Conservation (phyloP, 768 basidiomycete genomes). For the Neoboletus brunneissimus region DNA sequence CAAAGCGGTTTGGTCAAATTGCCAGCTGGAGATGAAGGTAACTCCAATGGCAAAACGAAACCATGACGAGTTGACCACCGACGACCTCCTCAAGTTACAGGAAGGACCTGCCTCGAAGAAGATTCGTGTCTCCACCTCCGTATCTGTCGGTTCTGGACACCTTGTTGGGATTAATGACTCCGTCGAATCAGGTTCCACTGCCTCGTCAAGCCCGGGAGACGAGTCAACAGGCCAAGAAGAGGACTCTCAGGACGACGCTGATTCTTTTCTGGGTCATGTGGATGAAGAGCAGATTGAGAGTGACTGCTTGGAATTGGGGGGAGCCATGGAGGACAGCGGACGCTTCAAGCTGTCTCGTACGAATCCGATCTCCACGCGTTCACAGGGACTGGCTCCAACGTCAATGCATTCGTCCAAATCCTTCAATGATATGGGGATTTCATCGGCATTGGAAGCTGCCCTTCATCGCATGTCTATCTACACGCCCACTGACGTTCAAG, state of each 20-base stretch:
- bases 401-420: conserved; percentile 25
- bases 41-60: conserved; percentile 17
- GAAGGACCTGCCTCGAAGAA: conserved; percentile 44
- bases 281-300: neutral
- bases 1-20: neutral
- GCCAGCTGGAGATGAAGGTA: neutral
- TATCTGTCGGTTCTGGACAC: conserved; percentile 1
- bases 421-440: conserved; percentile 61
- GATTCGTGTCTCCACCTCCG: conserved; percentile 10
- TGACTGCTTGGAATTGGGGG: neutral
- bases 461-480: conserved; percentile 82
- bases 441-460: conserved; percentile 55
- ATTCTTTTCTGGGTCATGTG: conserved; percentile 6
- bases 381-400: conserved; percentile 5
- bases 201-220: conserved; percentile 4
- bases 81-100: conserved; percentile 46
- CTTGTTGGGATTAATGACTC: neutral
- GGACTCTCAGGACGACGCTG: conserved; percentile 9
- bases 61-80: conserved; percentile 34
- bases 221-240: conserved; percentile 24
- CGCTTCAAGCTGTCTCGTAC: conserved; percentile 24
- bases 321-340: conserved; percentile 13
- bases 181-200: conserved; percentile 1
- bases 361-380: conserved; percentile 10
- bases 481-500: conserved; percentile 82